These are phyloP conservation scores for Cerrena zonata DNA, from an alignment of 1,284 basidiomycete species.

Conservation along the genomic window DNA sequence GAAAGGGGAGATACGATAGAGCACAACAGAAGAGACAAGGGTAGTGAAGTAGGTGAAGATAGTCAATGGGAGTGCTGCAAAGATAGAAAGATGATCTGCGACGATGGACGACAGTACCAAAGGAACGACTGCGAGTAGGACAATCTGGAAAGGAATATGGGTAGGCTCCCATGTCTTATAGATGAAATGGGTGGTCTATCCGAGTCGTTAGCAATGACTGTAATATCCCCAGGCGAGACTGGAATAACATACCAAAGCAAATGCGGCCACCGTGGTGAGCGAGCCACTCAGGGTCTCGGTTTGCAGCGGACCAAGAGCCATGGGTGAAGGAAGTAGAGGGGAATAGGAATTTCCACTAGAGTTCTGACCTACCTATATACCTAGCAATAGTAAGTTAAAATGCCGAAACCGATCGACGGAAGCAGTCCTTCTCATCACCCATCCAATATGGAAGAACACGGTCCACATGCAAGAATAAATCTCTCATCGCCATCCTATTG, in stretches of 20 bases:
- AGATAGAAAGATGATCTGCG: background rate
- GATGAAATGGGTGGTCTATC: background rate
- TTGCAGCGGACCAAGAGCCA: background rate
- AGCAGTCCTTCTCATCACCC: too few species aligned
- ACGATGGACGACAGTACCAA: background rate
- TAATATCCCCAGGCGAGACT: background rate
- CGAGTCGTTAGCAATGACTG: background rate
- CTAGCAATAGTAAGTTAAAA: background rate
- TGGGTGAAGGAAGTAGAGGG: background rate
- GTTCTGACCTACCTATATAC: background rate
- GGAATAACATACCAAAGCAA: background rate
- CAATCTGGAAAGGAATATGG: background rate
- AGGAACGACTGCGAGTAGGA: background rate
- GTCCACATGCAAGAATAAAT: too few species aligned
- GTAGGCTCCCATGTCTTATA: background rate
- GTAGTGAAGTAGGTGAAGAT: constrained; percentile 9
- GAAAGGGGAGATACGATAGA: constrained; percentile 28
- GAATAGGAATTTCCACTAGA: background rate
- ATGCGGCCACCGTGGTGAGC: background rate
- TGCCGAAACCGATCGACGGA: background rate
- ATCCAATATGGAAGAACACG: too few species aligned
- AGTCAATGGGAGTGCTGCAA: background rate
- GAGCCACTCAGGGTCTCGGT: background rate
- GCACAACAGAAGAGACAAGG: constrained; percentile 14
- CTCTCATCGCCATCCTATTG: too few species aligned